A percentile compares a stretch with the other conserved stretches of the same genome.
Conservation (phyloP, 805 yeast species). For the Ogataea minuta region DNA sequence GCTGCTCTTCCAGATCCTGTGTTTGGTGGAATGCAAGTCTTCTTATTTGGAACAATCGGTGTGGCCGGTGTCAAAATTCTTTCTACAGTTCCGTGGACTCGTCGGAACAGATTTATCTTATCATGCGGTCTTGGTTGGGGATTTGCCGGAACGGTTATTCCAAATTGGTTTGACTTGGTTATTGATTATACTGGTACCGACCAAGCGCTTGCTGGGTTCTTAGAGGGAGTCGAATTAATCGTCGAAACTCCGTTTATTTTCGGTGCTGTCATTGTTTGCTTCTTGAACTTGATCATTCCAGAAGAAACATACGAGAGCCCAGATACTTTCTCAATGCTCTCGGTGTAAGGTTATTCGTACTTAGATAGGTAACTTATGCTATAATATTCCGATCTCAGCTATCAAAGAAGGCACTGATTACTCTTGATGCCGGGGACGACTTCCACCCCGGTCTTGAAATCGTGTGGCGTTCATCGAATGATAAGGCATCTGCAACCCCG, state of each 20-base stretch:
- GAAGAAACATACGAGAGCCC: slow-evolving; percentile 3
- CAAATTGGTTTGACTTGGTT: slow-evolving; percentile 40
- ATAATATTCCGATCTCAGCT: too few relatives aligned
- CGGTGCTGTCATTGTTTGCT: slow-evolving; percentile 23
- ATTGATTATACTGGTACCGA: slow-evolving; percentile 41
- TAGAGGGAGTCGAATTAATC: slow-evolving; percentile 42
- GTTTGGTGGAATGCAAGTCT: slow-evolving; percentile 65
- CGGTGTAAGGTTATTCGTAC: slow-evolving; percentile 3
- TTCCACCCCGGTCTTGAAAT: too few relatives aligned
- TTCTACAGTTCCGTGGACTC: slow-evolving; percentile 31
- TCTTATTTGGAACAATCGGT: slow-evolving; percentile 41
- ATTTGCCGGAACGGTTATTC: slow-evolving; percentile 40
- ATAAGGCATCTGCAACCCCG: too few relatives aligned
- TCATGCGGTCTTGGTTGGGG: slow-evolving; percentile 45
- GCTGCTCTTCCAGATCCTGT: slow-evolving; percentile 67
- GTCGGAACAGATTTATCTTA: slow-evolving; percentile 45
- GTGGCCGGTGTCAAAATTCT: slow-evolving; percentile 36
- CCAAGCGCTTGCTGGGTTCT: slow-evolving; percentile 37
- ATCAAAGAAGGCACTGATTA: too few relatives aligned
- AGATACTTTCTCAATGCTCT: slow-evolving; percentile 4
- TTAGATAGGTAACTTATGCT: too few relatives aligned
- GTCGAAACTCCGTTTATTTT: slow-evolving; percentile 37
- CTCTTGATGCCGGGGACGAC: too few relatives aligned
- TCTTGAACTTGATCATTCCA: slow-evolving; percentile 20
- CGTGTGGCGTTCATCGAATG: too few relatives aligned